Base-by-base conservation (phyloP, 2,329 filamentous ascomycete genomes). In the Knufia petricola region DNA sequence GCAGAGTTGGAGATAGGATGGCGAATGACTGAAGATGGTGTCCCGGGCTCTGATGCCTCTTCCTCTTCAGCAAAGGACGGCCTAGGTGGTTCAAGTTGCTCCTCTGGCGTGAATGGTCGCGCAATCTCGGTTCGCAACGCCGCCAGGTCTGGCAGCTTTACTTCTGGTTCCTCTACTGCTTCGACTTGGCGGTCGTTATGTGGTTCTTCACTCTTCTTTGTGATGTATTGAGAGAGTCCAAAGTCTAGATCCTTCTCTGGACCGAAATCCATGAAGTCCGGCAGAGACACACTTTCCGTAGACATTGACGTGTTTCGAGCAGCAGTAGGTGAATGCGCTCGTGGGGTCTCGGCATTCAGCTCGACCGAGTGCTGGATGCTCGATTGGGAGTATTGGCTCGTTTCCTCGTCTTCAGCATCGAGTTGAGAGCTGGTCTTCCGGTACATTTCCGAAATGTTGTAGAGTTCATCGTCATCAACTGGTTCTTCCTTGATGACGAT, bases 1-100 rank as follows among this genome's bases (percentile, higher is more conserved):
- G 49, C 48, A 3, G 50, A 49, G 15, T 52, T 69, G 1, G 71
- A 67, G 41, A 86, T 65, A 1, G 81, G 79, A 60, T 89, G 85
- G 53, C 86, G 85, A 55, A 95, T 90, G 19, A 96, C 89, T 4
- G 90, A 96, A 43, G 88, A 85, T 12, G 90, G 89, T 6, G 87
- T 94, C 28, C 80, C 78, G 8, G 80, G 79, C 53, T 84, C 81
- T 15, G 49, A 48, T 12, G 52, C 48, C 3, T 55, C 43, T 15
- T 55, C 43, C n/a, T 46, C 53, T 28, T 30, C 63, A 57, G 42
- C 58, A 57, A 37, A 66, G 49, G 53, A 66, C 63, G 51, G 58
- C 15, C 49, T 52, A 23, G 54, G 55, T 39, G 53, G 53, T 38
- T 54, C 37, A 3, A 60, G 51, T 32, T 56, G 52, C 12, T 48